These are phyloP conservation scores for Candida tammaniensis DNA, from an alignment of 805 yeast species.

Conservation along the genomic window DNA sequence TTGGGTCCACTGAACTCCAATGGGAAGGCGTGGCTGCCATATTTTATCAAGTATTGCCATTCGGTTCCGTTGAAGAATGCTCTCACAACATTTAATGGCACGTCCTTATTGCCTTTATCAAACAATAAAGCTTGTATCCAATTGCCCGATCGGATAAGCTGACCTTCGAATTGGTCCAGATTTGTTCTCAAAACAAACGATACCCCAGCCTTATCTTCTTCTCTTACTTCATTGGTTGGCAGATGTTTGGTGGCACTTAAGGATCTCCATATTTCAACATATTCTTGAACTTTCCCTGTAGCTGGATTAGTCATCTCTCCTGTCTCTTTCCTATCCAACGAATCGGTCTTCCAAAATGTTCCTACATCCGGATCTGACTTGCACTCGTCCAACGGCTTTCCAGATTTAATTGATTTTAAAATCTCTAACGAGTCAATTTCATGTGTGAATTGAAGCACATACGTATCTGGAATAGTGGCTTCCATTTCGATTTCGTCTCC, in stretches of 20 bases:
- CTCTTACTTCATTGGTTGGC: constrained; percentile 24
- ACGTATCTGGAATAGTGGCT: constrained; percentile 26
- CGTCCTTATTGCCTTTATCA: constrained; percentile 17
- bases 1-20: constrained; percentile 15
- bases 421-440: constrained; percentile 42
- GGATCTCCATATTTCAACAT: constrained; percentile 55
- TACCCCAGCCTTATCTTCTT: constrained; percentile 14
- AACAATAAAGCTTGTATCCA: constrained; percentile 52
- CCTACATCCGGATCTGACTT: constrained; percentile 43
- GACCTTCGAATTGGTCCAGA: constrained; percentile 34
- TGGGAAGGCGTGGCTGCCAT: constrained; percentile 28
- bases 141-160: constrained; percentile 45
- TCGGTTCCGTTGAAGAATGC: constrained; percentile 14
- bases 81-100: constrained; percentile 29
- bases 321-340: constrained; percentile 45
- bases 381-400: constrained; percentile 28
- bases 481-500: constrained; percentile 41
- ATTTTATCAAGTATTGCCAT: constrained; percentile 26
- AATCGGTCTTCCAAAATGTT: constrained; percentile 36
- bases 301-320: constrained; percentile 48
- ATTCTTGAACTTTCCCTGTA: constrained; percentile 40
- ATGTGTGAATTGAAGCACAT: constrained; percentile 38
- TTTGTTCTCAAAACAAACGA: constrained; percentile 23
- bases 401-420: constrained; percentile 22
- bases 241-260: constrained; percentile 37